phyloP scores from a whole-genome alignment of 176 grass and related monocot genomes.

The Aegilops speltoides region DNA sequence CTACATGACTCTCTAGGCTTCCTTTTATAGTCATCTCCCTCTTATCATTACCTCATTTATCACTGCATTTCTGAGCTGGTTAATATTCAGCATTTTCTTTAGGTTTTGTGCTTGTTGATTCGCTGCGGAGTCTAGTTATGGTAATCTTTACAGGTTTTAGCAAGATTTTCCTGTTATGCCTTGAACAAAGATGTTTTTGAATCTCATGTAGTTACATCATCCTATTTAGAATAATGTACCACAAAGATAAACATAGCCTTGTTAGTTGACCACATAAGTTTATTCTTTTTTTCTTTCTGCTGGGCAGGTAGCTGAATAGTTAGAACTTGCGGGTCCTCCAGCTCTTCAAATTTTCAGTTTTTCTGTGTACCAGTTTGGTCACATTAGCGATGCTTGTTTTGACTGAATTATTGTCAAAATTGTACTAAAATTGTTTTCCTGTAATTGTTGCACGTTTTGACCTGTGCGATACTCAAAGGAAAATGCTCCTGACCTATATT shows the following conservation, averaged over 20 bases:
- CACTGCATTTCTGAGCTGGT: not conserved
- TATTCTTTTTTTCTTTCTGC: not conserved
- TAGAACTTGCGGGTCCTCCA: not conserved
- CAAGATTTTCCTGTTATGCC: not conserved
- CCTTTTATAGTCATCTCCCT: not conserved
- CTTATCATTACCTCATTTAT: not conserved
- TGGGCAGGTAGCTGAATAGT: not conserved
- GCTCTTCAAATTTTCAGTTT: not conserved
- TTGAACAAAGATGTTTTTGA: constrained; percentile 10
- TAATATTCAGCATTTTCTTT: constrained; percentile 6
- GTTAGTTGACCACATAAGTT: not conserved
- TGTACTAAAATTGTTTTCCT: not conserved
- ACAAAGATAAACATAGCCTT: not conserved
- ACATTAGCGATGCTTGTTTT: not conserved
- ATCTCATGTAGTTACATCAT: not conserved
- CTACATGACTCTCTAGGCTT: constrained; percentile 1
- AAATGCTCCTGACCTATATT: not conserved
- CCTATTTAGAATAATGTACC: not conserved
- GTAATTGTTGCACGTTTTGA: not conserved
- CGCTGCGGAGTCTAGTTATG: not conserved
- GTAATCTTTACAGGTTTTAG: not conserved
- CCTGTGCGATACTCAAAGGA: not conserved
- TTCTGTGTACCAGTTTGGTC: not conserved
- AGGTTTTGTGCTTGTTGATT: constrained; percentile 2
- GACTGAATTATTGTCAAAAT: not conserved